Evolutionary conservation across 805 yeast species (phyloP).

Genomic region (Wickerhamiella cacticola): DNA sequence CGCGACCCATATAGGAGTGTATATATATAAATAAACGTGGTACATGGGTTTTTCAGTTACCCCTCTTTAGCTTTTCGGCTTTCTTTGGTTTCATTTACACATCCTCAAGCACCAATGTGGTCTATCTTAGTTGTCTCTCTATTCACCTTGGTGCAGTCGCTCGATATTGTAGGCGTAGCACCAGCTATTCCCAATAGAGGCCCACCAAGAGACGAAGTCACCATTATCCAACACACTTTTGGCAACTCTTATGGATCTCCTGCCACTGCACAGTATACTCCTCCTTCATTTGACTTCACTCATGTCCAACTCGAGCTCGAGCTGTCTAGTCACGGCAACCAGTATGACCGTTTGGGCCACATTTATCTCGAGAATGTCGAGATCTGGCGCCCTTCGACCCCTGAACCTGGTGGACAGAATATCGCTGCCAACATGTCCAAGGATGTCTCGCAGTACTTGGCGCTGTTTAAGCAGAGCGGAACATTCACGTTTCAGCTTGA

Average conservation of each 20-base stretch:
- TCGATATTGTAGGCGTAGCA: slow-evolving; percentile 4
- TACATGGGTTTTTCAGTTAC: no score
- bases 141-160: background rate
- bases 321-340: slow-evolving; percentile 27
- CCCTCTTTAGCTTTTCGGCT: background rate
- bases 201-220: slow-evolving; percentile 12
- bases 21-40: background rate
- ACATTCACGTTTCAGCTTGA: slow-evolving; percentile 48
- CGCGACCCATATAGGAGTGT: background rate
- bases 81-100: background rate
- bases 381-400: slow-evolving; percentile 67
- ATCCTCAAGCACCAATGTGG: no score
- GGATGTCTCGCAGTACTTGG: slow-evolving; percentile 48
- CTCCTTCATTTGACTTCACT: slow-evolving; percentile 28
- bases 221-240: slow-evolving; percentile 24
- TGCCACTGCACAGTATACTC: slow-evolving; percentile 22
- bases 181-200: slow-evolving; percentile 13
- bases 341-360: slow-evolving; percentile 32
- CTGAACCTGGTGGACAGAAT: slow-evolving; percentile 49
- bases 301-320: slow-evolving; percentile 30
- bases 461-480: slow-evolving; percentile 36
- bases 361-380: slow-evolving; percentile 44
- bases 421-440: slow-evolving; percentile 43
- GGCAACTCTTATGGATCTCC: slow-evolving; percentile 30
- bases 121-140: background rate